Conservation (phyloP, 148 eudicot species). For the Rhododendron williamsianum region DNA sequence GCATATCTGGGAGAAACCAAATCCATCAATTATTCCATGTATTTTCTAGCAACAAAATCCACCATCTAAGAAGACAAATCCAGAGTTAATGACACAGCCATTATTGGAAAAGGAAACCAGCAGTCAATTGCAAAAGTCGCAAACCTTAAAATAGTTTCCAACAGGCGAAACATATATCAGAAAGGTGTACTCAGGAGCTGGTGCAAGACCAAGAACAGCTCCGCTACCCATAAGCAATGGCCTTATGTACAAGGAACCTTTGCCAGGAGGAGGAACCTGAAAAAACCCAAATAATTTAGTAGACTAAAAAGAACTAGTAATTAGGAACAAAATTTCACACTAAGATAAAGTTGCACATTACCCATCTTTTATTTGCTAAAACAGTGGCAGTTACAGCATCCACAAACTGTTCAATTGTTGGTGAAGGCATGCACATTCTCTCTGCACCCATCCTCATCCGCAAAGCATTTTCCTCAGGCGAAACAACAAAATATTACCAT, state of each 20-base stretch:
- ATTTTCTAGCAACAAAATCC: neutral
- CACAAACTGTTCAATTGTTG: slow-evolving; percentile 64
- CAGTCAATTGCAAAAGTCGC: slow-evolving; percentile 12
- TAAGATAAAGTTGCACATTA: slow-evolving; percentile 21
- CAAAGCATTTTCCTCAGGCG: slow-evolving; percentile 91
- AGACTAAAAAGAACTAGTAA: neutral
- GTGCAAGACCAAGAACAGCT: slow-evolving; percentile 87
- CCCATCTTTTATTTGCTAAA: slow-evolving; percentile 91
- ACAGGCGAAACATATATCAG: slow-evolving; percentile 87
- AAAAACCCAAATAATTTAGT: slow-evolving; percentile 9
- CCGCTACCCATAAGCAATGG: slow-evolving; percentile 98
- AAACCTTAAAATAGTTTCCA: slow-evolving; percentile 62
- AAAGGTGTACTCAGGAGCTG: slow-evolving; percentile 95
- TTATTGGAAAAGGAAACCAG: neutral
- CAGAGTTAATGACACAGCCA: neutral
- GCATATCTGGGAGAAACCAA: neutral
- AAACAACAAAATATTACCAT: slow-evolving; percentile 75
- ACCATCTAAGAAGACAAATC: neutral
- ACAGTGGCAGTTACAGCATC: slow-evolving; percentile 85
- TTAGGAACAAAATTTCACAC: neutral
- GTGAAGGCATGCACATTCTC: slow-evolving; percentile 98
- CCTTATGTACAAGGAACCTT: slow-evolving; percentile 84
- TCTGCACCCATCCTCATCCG: slow-evolving; percentile 85
- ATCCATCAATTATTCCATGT: neutral
- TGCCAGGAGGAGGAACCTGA: slow-evolving; percentile 87